Base-by-base conservation (phyloP, 2,329 filamentous ascomycete genomes). In the Saccharata proteae region DNA sequence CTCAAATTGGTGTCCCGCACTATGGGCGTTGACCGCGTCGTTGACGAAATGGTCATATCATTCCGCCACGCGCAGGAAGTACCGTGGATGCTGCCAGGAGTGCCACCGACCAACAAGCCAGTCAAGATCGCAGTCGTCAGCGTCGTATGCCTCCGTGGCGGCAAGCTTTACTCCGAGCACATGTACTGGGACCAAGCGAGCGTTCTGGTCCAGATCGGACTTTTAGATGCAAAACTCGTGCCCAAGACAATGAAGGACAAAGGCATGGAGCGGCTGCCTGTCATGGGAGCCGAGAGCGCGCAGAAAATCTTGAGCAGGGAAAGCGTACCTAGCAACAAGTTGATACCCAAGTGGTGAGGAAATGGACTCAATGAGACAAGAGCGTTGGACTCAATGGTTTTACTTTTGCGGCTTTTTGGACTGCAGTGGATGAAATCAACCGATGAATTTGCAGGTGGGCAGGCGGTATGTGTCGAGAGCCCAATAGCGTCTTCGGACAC, bases 401-500 rank as follows among this genome's bases (percentile, higher is more conserved):
- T 24, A 21, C 19, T 33, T 28, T 34, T 34, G 11, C 16, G 23
- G 14, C 16, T 17, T 8, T 16, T 15, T 21, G 18, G 16, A 9
- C 17, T 12, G 15, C 14, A n/a, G 25, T 16, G 14, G 20, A 12
- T 13, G 16, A 13, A 14, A 12, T 62, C 62, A 81, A 38, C 71
- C 72, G 57, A 86, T 67, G 45, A 86, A 82, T 29, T 67, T 80
- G 59, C 79, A 85, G 26, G 74, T 68, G 2, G 82, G 82, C 42
- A 88, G 59, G 31, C 72, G 71, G 54, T 90, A 90, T 44, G 69
- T 75, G 38, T 84, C 74, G 32, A 96, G 64, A 17, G 79, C 80
- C 86, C 88, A 96, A 54, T 96, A 96, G 37, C 80, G 75, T 46
- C 86, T 73, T 49, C 80, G 74, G 10, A 94, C 82, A 1, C 86